Conservation (phyloP, 2,329 filamentous ascomycete species). For the Colletotrichum simmondsii region DNA sequence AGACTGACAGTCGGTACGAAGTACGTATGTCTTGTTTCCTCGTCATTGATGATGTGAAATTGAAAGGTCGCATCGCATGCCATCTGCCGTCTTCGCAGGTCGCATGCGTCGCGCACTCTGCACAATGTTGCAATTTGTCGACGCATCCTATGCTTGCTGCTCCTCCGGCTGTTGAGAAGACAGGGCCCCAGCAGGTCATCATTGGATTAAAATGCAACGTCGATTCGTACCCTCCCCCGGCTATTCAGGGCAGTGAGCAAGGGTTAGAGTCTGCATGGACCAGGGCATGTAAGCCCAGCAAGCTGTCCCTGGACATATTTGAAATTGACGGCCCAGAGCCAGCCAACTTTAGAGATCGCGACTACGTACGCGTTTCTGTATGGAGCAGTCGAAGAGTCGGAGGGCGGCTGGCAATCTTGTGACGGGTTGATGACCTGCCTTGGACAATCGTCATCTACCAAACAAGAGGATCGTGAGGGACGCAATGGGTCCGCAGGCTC, state of each 20-base stretch:
- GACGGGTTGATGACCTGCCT: slow-evolving; percentile 16
- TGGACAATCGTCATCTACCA: slow-evolving; percentile 13
- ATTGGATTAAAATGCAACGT: slow-evolving; percentile 24
- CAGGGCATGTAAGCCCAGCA: neutral
- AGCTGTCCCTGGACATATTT: slow-evolving; percentile 17
- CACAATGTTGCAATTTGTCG: neutral
- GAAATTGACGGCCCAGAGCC: slow-evolving; percentile 29
- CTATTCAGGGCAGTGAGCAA: neutral
- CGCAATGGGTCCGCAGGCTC: neutral
- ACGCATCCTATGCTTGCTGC: slow-evolving; percentile 4
- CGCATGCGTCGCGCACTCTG: slow-evolving; percentile 15
- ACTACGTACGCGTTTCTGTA: neutral
- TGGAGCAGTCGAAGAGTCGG: neutral
- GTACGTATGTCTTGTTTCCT: neutral
- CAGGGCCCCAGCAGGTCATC: slow-evolving; percentile 3
- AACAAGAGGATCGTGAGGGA: slow-evolving; percentile 2
- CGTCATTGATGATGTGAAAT: neutral
- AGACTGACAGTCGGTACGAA: neutral
- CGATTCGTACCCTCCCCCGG: slow-evolving; percentile 19
- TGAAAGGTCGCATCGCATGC: slow-evolving; percentile 3
- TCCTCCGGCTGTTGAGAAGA: neutral
- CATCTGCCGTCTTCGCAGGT: slow-evolving; percentile 17
- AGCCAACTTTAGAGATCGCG: slow-evolving; percentile 1
- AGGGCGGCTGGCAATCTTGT: neutral
- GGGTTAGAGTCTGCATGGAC: slow-evolving; percentile 9